These are phyloP conservation scores for Chaetomium sp. DNA, from an alignment of 2,329 filamentous ascomycete genomes.

Conservation along the genomic window DNA sequence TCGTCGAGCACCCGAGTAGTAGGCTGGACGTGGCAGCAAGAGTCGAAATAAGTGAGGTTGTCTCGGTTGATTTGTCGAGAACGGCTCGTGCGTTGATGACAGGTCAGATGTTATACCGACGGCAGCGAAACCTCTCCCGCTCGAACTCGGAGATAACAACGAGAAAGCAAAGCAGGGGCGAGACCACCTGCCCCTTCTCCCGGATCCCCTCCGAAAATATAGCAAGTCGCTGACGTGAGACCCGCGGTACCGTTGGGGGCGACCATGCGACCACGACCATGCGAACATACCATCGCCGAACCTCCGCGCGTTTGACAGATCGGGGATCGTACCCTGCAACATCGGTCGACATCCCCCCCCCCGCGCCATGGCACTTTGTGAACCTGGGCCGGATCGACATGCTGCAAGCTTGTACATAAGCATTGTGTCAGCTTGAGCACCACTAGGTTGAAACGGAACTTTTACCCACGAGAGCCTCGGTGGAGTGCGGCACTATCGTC, in stretches of 20 bases:
- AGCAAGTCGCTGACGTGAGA: slow-evolving; percentile 13
- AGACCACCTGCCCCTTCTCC: not conserved
- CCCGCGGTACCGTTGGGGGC: not conserved
- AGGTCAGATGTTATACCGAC: slow-evolving; percentile 23
- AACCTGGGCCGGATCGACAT: not conserved
- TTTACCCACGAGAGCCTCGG: no score
- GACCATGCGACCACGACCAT: not conserved
- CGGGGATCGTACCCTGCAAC: not conserved
- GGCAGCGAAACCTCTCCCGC: not conserved
- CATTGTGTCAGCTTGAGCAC: not conserved
- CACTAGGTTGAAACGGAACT: no score
- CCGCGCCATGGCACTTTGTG: no score
- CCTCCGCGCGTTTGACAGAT: not conserved
- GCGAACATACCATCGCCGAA: no score
- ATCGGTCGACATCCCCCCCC: no score
- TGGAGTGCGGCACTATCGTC: no score
- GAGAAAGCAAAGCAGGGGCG: not conserved
- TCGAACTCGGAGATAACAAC: not conserved
- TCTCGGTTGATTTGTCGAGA: slow-evolving; percentile 39
- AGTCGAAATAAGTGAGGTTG: slow-evolving; percentile 33
- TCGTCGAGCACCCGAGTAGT: slow-evolving; percentile 43
- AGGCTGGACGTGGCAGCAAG: slow-evolving; percentile 40
- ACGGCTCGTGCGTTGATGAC: slow-evolving; percentile 46
- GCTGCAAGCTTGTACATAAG: not conserved
- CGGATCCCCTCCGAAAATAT: not conserved